Evolutionary conservation across 371 early-diverging fungal species (phyloP).

Genomic region (Mucor velutinosus): DNA sequence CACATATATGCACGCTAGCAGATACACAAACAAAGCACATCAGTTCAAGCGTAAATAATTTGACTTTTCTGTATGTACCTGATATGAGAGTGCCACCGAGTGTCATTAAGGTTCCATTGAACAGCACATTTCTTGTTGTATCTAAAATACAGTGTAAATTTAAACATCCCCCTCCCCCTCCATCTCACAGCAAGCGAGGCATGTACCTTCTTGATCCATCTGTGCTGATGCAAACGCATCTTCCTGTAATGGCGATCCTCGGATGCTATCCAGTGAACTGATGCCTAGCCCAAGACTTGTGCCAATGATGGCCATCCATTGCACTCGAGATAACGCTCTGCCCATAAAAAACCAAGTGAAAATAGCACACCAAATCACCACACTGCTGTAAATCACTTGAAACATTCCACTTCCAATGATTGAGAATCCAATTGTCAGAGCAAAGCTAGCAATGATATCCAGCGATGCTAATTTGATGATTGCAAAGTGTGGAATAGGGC

Average conservation of each 20-base stretch:
- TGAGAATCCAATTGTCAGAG: conserved; percentile 71
- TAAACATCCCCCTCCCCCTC: neutral
- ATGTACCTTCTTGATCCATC: neutral
- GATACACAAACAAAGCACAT: neutral
- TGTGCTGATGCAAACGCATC: neutral
- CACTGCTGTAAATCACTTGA: conserved; percentile 73
- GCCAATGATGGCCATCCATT: conserved; percentile 71
- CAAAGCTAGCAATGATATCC: conserved; percentile 68
- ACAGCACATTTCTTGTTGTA: conserved; percentile 9
- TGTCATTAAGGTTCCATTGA: conserved; percentile 52
- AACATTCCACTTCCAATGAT: conserved; percentile 77
- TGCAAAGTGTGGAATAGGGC: conserved; percentile 45
- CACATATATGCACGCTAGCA: conserved; percentile 50
- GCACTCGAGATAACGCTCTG: conserved; percentile 51
- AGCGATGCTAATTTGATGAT: conserved; percentile 56
- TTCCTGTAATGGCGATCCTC: conserved; percentile 7
- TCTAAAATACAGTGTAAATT: neutral
- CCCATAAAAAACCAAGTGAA: conserved; percentile 62
- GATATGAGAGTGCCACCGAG: conserved; percentile 57
- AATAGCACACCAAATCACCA: conserved; percentile 80
- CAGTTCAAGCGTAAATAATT: neutral
- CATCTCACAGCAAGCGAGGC: neutral
- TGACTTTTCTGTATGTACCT: conserved; percentile 23
- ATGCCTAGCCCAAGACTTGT: conserved; percentile 68
- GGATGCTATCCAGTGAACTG: conserved; percentile 49